Evolutionary conservation across 2,329 filamentous ascomycete species (phyloP).

Genomic region (Colletotrichum sojae): DNA sequence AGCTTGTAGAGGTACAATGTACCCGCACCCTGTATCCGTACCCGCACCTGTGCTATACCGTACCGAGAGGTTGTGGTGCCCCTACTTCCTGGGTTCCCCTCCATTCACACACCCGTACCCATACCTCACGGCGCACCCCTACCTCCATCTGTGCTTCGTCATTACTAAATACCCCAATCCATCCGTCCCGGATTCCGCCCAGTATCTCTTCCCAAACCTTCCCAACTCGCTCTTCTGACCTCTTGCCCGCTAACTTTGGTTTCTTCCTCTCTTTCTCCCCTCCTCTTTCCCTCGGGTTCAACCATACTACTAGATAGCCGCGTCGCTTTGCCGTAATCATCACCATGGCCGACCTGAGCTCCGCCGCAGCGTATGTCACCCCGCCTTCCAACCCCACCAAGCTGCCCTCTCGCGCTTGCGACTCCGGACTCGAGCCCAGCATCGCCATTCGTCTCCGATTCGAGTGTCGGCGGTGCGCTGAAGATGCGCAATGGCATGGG

Average conservation of each 20-base stretch:
- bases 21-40: not conserved
- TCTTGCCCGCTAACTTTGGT: slow-evolving; percentile 38
- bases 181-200: slow-evolving; percentile 40
- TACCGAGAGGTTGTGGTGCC: slow-evolving; percentile 2
- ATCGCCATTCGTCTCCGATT: slow-evolving; percentile 10
- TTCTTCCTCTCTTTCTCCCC: slow-evolving; percentile 19
- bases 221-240: slow-evolving; percentile 38
- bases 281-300: slow-evolving; percentile 7
- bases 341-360: slow-evolving; percentile 44
- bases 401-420: slow-evolving; percentile 19
- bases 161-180: slow-evolving; percentile 44
- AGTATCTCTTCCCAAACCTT: slow-evolving; percentile 36
- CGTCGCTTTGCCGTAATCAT: slow-evolving; percentile 25
- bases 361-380: slow-evolving; percentile 45
- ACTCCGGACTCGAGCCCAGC: slow-evolving; percentile 14
- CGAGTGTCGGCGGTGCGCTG: not conserved
- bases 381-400: slow-evolving; percentile 41
- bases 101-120: slow-evolving; percentile 34
- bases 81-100: slow-evolving; percentile 8
- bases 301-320: slow-evolving; percentile 17
- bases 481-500: slow-evolving; percentile 9
- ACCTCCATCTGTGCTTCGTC: slow-evolving; percentile 41
- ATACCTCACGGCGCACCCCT: slow-evolving; percentile 37
- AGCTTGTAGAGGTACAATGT: not conserved
- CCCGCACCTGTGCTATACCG: slow-evolving; percentile 1